A percentile compares a stretch with the other conserved stretches of the same genome.
Evolutionary conservation across 2,329 filamentous ascomycete genomes (phyloP).

Genomic region (Fusarium sp.): DNA sequence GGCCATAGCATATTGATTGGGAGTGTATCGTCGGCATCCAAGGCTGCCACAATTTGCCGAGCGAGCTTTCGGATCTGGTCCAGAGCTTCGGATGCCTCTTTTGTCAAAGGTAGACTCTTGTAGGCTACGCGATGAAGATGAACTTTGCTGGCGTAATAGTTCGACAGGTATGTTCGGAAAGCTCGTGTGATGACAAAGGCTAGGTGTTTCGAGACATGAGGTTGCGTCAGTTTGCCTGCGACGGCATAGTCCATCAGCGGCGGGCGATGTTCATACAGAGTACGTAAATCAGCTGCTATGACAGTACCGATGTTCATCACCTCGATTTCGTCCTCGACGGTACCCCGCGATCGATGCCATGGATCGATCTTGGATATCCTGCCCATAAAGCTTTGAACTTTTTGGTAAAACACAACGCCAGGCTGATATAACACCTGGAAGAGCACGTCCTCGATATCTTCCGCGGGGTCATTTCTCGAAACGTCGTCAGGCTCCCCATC

Average conservation of each 20-base stretch:
- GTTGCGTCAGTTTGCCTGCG: slow-evolving; percentile 60
- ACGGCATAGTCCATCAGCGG: slow-evolving; percentile 67
- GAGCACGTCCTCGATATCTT: slow-evolving; percentile 61
- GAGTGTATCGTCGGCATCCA: slow-evolving; percentile 57
- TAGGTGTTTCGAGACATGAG: slow-evolving; percentile 60
- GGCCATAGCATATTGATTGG: slow-evolving; percentile 69
- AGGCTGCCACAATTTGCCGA: slow-evolving; percentile 55
- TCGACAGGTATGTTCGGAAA: slow-evolving; percentile 67
- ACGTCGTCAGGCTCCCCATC: slow-evolving; percentile 47
- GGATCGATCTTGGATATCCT: slow-evolving; percentile 67
- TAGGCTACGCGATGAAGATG: slow-evolving; percentile 69
- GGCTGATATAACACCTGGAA: slow-evolving; percentile 67
- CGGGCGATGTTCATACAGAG: slow-evolving; percentile 62
- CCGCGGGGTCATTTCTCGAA: slow-evolving; percentile 37
- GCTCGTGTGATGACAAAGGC: slow-evolving; percentile 62
- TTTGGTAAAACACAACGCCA: slow-evolving; percentile 67
- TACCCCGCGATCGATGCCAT: slow-evolving; percentile 66
- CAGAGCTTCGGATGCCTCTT: slow-evolving; percentile 60
- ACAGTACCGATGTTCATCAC: slow-evolving; percentile 65
- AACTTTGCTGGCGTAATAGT: slow-evolving; percentile 66
- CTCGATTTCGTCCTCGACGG: slow-evolving; percentile 67
- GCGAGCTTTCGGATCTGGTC: slow-evolving; percentile 61
- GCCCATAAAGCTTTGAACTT: slow-evolving; percentile 68
- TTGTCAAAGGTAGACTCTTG: slow-evolving; percentile 62
- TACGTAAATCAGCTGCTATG: slow-evolving; percentile 62